Evolutionary conservation across 306 rosid genomes (phyloP).

Genomic region (Morella rubra): DNA sequence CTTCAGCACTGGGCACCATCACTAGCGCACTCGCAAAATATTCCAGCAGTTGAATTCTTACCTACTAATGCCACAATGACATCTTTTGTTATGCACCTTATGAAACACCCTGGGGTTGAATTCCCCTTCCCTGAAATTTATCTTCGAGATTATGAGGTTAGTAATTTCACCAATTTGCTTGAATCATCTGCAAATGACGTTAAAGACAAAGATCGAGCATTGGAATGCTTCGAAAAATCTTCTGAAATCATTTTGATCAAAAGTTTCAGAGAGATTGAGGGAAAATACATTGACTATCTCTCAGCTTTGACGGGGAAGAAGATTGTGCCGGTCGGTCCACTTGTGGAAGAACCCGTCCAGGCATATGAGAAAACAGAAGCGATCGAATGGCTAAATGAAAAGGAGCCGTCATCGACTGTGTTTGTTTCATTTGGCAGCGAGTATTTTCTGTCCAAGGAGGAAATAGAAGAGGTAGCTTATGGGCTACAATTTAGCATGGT

Average conservation of each 20-base stretch:
- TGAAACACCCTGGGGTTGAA: not conserved
- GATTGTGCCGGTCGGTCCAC: slow-evolving; percentile 27
- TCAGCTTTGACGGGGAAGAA: slow-evolving; percentile 3
- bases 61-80: not conserved
- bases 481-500: slow-evolving; percentile 26
- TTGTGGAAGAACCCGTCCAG: slow-evolving; percentile 8
- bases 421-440: slow-evolving; percentile 35
- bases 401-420: slow-evolving; percentile 20
- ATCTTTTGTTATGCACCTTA: not conserved
- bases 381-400: slow-evolving; percentile 21
- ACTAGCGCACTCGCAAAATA: slow-evolving; percentile 17
- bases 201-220: not conserved
- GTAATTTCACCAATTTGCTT: not conserved
- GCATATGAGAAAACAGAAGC: not conserved
- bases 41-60: slow-evolving; percentile 24
- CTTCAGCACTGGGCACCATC: slow-evolving; percentile 37
- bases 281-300: slow-evolving; percentile 21
- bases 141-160: not conserved
- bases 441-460: slow-evolving; percentile 22
- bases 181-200: not conserved
- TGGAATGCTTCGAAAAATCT: slow-evolving; percentile 6
- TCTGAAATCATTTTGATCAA: not conserved
- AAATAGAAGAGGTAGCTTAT: slow-evolving; percentile 23
- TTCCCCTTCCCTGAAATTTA: slow-evolving; percentile 10
- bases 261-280: slow-evolving; percentile 22